These are phyloP conservation scores for Aquilaria malaccensis DNA, from an alignment of 345 rosid genomes.

Conservation along the genomic window DNA sequence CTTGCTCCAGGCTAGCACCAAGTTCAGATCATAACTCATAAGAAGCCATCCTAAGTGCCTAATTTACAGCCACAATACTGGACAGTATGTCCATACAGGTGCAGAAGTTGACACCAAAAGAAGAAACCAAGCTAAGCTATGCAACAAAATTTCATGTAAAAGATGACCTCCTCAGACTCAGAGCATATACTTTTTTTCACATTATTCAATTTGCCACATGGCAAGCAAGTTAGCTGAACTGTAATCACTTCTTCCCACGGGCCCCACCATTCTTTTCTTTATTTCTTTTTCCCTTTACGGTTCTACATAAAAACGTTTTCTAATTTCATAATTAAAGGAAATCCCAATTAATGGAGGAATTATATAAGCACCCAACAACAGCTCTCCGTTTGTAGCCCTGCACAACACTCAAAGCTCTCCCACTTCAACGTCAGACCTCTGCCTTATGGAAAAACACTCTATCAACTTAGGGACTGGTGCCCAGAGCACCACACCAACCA, in stretches of 20 bases:
- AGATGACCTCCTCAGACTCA: neutral
- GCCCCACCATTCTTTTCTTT: constrained; percentile 18
- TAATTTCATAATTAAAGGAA: no score
- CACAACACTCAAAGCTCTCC: constrained; percentile 19
- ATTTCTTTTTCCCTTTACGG: constrained; percentile 10
- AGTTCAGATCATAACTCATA: no score
- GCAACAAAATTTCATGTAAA: neutral
- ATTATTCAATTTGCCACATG: constrained; percentile 23
- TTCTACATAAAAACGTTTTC: neutral
- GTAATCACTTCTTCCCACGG: constrained; percentile 18
- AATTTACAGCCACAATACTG: no score
- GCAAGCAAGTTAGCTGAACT: constrained; percentile 26
- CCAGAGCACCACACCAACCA: constrained; percentile 17
- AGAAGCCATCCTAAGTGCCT: no score
- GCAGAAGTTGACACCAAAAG: constrained; percentile 7
- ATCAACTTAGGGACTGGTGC: constrained; percentile 44
- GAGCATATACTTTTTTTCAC: neutral
- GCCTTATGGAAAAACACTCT: constrained; percentile 24
- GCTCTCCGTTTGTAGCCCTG: constrained; percentile 19
- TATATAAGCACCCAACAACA: constrained; percentile 16
- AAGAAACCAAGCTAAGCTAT: neutral
- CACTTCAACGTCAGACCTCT: constrained; percentile 15
- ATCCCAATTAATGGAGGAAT: constrained; percentile 14
- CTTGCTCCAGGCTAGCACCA: no score
- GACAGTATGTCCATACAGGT: no score